Evolutionary conservation across 73 alveolate genomes (phyloP), one percentile per base, ranked within the genome.

Genomic region (Effrenium voratum): DNA sequence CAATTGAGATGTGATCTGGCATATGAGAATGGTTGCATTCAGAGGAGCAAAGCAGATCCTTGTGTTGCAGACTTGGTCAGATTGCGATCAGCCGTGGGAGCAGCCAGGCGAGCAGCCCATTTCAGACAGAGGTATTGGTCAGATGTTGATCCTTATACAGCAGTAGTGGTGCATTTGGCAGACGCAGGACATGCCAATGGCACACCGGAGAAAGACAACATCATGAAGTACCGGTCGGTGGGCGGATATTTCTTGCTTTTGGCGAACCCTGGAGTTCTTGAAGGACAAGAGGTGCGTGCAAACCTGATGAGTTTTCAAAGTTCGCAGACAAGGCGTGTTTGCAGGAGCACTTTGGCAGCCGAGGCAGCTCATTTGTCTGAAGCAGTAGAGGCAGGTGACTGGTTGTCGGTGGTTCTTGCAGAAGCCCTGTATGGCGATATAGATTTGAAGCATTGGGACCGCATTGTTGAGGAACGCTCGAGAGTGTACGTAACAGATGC

Each of bases 111-210:
- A 70, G 47, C 49, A 2, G 81, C 81, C 1, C 13, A 12, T 34
- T 34, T 34, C 13, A 32, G 81, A 34, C 45, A 34, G 46, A 32
- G 81, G 45, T 70, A 34, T 24, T 70, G 81, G 81, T 36, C 13
- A 13, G 81, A 70, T 34, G 81, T 70, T 24, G 30, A 70, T n/a
- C 47, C 38, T 24, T 28, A 34, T 0, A 24, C 16, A 32, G 81
- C 49, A 32, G 81, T 34, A 4, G 16, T 70, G 45, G 49, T 70
- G 45, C 81, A 70, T 32, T 16, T 70, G 47, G 81, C 81, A 0
- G 81, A 70, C 38, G 45, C 49, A 12, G 81, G 81, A 32, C 81
- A 70, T 30, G 81, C 81, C 49, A 70, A 34, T 70, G 81, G 81
- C 13, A n/a, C 30, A 1, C 81, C 81, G 10, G 81, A 70, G 46